Conservation (phyloP, 2,329 filamentous ascomycete species). For the Nectriaceae sp. region DNA sequence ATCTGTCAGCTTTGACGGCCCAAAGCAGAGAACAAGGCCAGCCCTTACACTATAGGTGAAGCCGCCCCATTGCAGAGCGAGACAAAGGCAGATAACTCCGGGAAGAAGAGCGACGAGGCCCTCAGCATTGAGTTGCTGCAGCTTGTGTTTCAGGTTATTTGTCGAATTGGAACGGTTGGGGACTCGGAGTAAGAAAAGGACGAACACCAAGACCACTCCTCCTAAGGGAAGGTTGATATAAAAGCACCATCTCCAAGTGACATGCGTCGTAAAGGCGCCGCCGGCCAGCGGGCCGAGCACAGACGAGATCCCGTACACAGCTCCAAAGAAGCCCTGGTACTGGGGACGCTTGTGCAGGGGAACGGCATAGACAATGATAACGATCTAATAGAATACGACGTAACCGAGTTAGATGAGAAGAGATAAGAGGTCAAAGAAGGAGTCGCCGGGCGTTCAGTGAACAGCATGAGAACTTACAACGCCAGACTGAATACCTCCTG, state of each 20-base stretch:
- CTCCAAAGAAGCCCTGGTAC: conserved; percentile 32
- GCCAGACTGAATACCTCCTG: conserved; percentile 54
- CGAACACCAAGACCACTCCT: conserved; percentile 27
- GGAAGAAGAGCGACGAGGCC: conserved; percentile 58
- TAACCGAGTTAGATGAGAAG: conserved; percentile 39
- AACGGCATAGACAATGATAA: conserved; percentile 28
- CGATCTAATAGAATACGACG: neutral
- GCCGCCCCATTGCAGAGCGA: conserved; percentile 50
- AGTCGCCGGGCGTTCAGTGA: neutral
- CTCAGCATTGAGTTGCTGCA: conserved; percentile 52
- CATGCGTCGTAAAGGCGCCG: conserved; percentile 24
- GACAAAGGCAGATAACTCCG: conserved; percentile 44
- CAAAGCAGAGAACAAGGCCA: neutral
- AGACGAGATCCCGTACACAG: conserved; percentile 42
- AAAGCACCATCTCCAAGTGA: conserved; percentile 15
- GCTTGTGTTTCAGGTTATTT: conserved; percentile 36
- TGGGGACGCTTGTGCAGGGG: conserved; percentile 38
- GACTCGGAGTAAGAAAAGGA: conserved; percentile 20
- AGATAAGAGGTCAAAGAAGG: conserved; percentile 42
- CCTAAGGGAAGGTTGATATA: conserved; percentile 35
- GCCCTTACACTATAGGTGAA: conserved; percentile 28
- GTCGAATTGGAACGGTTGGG: conserved; percentile 13
- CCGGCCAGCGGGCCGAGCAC: conserved; percentile 24
- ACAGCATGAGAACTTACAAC: conserved; percentile 13
- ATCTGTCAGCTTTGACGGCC: conserved; percentile 10